Evolutionary conservation across 2,329 filamentous ascomycete species (phyloP), one percentile per base, ranked within the genome.

Genomic region (Trichoderma atroviride): DNA sequence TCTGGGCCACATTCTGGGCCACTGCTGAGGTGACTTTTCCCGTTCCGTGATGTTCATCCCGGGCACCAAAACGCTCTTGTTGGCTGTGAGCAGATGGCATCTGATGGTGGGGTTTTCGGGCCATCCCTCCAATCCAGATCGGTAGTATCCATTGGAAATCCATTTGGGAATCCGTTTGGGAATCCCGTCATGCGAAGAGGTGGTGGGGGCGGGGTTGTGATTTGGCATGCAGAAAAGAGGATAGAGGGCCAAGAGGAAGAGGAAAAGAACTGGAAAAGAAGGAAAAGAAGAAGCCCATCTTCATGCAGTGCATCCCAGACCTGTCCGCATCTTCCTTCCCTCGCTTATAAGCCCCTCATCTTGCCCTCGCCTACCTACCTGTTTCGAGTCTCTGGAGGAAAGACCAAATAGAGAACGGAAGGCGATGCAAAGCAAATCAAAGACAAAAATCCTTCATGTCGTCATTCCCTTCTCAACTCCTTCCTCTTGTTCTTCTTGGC

Each of bases 81-180:
- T 69, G 68, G 68, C 64, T 50, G 53, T n/a, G 27, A 69, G 52
- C 40, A 69, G 68, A 69, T 58, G 68, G 68, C 53, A 59, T 59
- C n/a, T 59, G 52, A 59, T 69, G 68, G 68, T 69, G 68, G 68
- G 68, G 68, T 69, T 65, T 43, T 64, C 19, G 33, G 63, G 53
- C 61, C 68, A 64, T 65, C 47, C 47, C 47, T 50, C 47, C 47
- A 50, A 50, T 50, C 47, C 47, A 50, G 47, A 69, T 59, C 60
- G 60, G 60, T 65, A 64, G 68, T 64, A 60, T 59, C 33, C 64
- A 55, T 68, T 68, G 63, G 63, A 57, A 66, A 66, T 66, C 63
- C 63, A 66, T 66, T 31, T 31, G 29, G 29, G 22, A 66, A 66
- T 66, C 63, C 63, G 58, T 66, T 31, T 31, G 29, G 29, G 22